Conservation (phyloP, 202 grass and related monocot genomes). For the Zizania palustris region DNA sequence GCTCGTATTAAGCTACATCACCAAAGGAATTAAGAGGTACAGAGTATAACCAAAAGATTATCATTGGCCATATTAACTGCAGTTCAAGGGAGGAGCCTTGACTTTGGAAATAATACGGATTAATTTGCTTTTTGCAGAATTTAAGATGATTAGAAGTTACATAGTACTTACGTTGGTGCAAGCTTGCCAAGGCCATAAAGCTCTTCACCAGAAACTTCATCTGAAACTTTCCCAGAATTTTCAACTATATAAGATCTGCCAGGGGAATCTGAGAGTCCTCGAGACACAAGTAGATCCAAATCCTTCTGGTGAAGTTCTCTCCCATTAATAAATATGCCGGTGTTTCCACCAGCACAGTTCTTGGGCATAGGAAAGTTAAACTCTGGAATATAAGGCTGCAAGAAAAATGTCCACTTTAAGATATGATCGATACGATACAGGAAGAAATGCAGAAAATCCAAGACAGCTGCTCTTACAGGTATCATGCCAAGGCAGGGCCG, state of each 20-base stretch:
- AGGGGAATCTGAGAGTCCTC: conserved; percentile 67
- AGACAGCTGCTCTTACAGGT: conserved; percentile 62
- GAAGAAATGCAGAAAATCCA: conserved; percentile 24
- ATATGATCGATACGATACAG: neutral
- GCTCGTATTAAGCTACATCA: neutral
- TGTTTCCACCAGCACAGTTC: conserved; percentile 84
- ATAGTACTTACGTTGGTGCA: conserved; percentile 84
- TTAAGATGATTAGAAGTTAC: conserved; percentile 15
- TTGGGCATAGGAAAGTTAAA: conserved; percentile 91
- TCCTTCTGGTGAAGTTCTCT: conserved; percentile 96
- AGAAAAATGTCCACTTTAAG: conserved; percentile 31
- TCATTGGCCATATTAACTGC: conserved; percentile 7
- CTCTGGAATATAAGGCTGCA: conserved; percentile 80
- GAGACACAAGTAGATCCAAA: conserved; percentile 74
- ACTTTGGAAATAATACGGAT: conserved; percentile 1
- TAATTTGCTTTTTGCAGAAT: conserved; percentile 30
- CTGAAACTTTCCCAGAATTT: conserved; percentile 80
- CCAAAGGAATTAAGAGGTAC: conserved; percentile 4
- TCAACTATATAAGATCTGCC: conserved; percentile 75
- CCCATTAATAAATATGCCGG: conserved; percentile 70
- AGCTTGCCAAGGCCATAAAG: conserved; percentile 87
- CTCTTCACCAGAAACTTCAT: conserved; percentile 83
- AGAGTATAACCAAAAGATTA: conserved; percentile 7
- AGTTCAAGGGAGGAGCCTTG: neutral
- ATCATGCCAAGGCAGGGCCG: conserved; percentile 88